Base-by-base conservation (phyloP, 169 alveolate species). In the Plasmodium knowlesi region DNA sequence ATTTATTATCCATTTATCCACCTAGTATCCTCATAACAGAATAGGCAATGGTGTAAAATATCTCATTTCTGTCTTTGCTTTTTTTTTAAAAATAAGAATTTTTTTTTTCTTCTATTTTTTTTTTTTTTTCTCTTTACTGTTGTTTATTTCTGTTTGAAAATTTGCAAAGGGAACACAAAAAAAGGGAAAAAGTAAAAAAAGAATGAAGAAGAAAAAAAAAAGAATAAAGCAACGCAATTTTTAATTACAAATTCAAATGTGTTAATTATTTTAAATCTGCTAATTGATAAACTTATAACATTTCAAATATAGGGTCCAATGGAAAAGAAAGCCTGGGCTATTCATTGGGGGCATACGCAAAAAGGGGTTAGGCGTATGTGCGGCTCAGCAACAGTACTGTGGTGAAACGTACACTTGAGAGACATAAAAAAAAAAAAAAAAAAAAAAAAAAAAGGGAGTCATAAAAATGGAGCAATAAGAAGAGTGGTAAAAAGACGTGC, bases 171-270 rank as follows among this genome's bases (percentile, higher is more conserved):
- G 41, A 85, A 82, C 50, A 32, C 54, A 85, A 74, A 85, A 43
- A 85, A 85, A 50, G 37, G 53, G 39, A 71, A 73, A 34, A 25
- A 78, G 16, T 5, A 28, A 83, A 37, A 83, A 43, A 32, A 79
- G 43, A 22, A 39, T 39, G 41, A 28, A 78, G 25, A 25, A 54
- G 4, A 46, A 80, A 19, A 70, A 80, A 16, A 16, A 39, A 28
- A 9, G 30, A 78, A 57, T 32, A 80, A 37, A 37, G 46, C 41
- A 83, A 83, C 30, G 50, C 67, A 74, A 25, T 50, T 74, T 86
- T 86, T 86, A 86, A 86, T 86, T 86, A 86, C 93, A 86, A 86
- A 86, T 76, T 86, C 84, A 86, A 86, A 74, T 70, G 53, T 50
- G 50, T 50, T 86, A 86, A 86, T 86, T 86, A 86, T 74, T 53